Evolutionary conservation across 805 yeast genomes (phyloP).

Genomic region (Saccharomyces mikatae): DNA sequence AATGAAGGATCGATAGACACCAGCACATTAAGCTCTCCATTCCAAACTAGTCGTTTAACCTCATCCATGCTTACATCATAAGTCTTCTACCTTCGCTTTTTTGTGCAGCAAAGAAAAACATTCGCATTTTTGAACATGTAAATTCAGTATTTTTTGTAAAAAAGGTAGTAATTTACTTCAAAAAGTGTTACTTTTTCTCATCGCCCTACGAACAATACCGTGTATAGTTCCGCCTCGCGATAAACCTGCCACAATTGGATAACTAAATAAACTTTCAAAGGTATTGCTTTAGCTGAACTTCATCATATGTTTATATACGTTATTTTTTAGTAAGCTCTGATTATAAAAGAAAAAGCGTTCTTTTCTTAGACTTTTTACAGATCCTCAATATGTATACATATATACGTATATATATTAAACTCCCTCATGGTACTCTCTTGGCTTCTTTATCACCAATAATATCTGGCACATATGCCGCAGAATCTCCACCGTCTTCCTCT

Average conservation of each 20-base stretch:
- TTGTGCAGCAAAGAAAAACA: background rate
- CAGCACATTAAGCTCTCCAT: slow-evolving; percentile 43
- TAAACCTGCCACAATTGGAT: background rate
- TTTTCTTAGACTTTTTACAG: background rate
- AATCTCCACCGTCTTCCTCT: background rate
- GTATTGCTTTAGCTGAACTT: background rate
- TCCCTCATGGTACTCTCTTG: background rate
- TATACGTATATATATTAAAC: background rate
- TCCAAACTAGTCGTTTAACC: slow-evolving; percentile 41
- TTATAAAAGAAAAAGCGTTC: too few relatives aligned
- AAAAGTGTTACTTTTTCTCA: background rate
- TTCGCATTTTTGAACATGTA: background rate
- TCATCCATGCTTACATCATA: slow-evolving; percentile 17
- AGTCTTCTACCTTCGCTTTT: background rate
- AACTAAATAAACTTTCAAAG: background rate
- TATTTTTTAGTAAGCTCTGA: too few relatives aligned
- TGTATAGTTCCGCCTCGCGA: background rate
- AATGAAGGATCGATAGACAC: slow-evolving; percentile 25
- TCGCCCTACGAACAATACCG: background rate
- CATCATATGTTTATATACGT: background rate
- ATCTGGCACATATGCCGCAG: background rate
- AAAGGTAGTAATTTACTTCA: background rate
- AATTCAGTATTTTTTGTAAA: background rate
- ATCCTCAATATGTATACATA: background rate
- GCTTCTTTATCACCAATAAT: background rate